Conservation (phyloP, 2,329 filamentous ascomycete genomes). For the Xylariales sp. region DNA sequence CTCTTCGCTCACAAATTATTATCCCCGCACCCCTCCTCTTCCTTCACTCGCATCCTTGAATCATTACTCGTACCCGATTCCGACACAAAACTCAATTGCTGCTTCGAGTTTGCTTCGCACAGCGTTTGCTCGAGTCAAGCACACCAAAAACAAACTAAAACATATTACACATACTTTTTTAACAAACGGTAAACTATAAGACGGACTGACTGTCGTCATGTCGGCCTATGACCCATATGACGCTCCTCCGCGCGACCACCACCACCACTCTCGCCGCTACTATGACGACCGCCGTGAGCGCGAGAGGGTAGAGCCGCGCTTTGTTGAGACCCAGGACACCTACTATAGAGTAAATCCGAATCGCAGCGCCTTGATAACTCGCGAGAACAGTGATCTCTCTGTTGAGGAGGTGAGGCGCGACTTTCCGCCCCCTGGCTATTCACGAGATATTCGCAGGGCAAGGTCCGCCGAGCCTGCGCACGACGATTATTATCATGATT, state of each 20-base stretch:
- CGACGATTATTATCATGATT: slow-evolving; percentile 71
- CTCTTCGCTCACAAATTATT: neutral
- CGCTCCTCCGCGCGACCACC: slow-evolving; percentile 56
- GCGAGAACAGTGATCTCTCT: slow-evolving; percentile 79
- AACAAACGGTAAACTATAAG: neutral
- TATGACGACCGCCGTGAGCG: slow-evolving; percentile 59
- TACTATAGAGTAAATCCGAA: slow-evolving; percentile 59
- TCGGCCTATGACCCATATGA: slow-evolving; percentile 68
- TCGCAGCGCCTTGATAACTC: slow-evolving; percentile 65
- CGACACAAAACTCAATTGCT: slow-evolving; percentile 29
- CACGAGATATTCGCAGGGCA: slow-evolving; percentile 67
- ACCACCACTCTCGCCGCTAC: slow-evolving; percentile 55
- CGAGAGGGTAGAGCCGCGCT: slow-evolving; percentile 64
- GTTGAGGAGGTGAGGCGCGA: slow-evolving; percentile 87
- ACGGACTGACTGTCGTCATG: slow-evolving; percentile 47
- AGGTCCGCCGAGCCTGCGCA: slow-evolving; percentile 72
- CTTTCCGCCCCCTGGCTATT: slow-evolving; percentile 77
- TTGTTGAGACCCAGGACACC: slow-evolving; percentile 62
- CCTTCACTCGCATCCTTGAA: slow-evolving; percentile 6
- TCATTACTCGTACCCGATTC: slow-evolving; percentile 10
- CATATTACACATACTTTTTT: too few species aligned
- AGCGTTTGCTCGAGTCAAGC: slow-evolving; percentile 25
- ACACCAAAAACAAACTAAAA: neutral
- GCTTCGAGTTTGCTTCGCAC: neutral
- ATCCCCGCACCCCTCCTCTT: slow-evolving; percentile 17